Conservation (phyloP, 345 rosid genomes). For the Bruguiera parviflora region DNA sequence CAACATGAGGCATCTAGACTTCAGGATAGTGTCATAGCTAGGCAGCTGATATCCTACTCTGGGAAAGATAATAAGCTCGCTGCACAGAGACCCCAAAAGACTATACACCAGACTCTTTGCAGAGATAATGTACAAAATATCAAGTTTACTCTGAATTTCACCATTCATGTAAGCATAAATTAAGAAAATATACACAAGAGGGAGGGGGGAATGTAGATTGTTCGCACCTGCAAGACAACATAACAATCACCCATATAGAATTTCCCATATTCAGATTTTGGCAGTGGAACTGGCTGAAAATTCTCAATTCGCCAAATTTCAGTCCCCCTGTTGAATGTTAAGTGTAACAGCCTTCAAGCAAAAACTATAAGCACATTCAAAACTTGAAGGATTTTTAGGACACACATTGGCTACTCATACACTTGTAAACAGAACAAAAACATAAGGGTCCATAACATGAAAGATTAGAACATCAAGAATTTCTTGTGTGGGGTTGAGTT, state of each 20-base stretch:
- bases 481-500: slow-evolving; percentile 7
- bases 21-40: no score
- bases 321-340: slow-evolving; percentile 75
- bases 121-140: neutral
- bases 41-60: no score
- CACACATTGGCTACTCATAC: neutral
- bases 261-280: slow-evolving; percentile 88
- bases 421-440: no score
- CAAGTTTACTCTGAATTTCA: neutral
- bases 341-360: slow-evolving; percentile 36
- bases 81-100: no score
- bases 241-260: slow-evolving; percentile 95
- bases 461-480: slow-evolving; percentile 7
- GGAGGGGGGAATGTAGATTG: neutral
- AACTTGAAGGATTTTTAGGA: neutral
- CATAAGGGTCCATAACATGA: neutral
- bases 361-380: slow-evolving; percentile 15
- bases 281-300: slow-evolving; percentile 81
- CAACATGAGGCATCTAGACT: no score
- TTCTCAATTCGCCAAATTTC: slow-evolving; percentile 98
- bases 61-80: no score
- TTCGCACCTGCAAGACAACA: slow-evolving; percentile 80
- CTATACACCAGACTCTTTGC: no score
- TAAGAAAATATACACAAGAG: neutral
- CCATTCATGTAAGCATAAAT: neutral